Conservation (phyloP, 495 filamentous ascomycete species). For the Penicillium paxilli region DNA sequence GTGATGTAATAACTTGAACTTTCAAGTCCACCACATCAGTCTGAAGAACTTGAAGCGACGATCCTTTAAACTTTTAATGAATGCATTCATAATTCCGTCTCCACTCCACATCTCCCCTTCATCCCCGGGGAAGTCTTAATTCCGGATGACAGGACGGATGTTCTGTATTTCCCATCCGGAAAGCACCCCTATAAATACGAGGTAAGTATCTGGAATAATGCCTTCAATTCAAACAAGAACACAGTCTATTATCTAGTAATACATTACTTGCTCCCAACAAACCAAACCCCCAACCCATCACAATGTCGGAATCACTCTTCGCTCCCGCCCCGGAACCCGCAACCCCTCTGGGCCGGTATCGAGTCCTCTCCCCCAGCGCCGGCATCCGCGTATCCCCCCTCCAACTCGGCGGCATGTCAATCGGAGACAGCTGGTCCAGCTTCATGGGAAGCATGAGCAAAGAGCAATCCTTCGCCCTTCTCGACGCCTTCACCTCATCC, state of each 20-base stretch:
- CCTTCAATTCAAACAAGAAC: not conserved
- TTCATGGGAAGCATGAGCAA: constrained; percentile 52
- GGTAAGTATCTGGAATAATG: not conserved
- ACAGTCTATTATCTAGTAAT: not conserved
- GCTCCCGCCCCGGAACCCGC: constrained; percentile 46
- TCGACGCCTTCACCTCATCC: constrained; percentile 50
- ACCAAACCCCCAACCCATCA: not conserved
- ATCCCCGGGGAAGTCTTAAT: constrained; percentile 2
- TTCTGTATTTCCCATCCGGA: not conserved
- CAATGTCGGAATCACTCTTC: constrained; percentile 41
- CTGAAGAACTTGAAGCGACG: no score
- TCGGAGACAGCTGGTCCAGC: constrained; percentile 55
- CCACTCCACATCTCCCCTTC: not conserved
- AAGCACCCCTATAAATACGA: not conserved
- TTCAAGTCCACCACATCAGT: no score
- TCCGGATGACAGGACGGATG: constrained; percentile 5
- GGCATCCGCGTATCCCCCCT: constrained; percentile 62
- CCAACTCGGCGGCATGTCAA: constrained; percentile 62
- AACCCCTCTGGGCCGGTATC: constrained; percentile 58
- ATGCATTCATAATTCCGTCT: no score
- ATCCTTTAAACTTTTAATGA: no score
- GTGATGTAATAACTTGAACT: no score
- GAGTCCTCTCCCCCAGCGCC: constrained; percentile 58
- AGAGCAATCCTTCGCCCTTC: constrained; percentile 45
- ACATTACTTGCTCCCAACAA: not conserved